A percentile compares a stretch with the other conserved stretches of the same genome.
These are phyloP conservation scores for Eleusine coracana DNA, from an alignment of 176 grass and related monocot genomes.

Conservation along the genomic window DNA sequence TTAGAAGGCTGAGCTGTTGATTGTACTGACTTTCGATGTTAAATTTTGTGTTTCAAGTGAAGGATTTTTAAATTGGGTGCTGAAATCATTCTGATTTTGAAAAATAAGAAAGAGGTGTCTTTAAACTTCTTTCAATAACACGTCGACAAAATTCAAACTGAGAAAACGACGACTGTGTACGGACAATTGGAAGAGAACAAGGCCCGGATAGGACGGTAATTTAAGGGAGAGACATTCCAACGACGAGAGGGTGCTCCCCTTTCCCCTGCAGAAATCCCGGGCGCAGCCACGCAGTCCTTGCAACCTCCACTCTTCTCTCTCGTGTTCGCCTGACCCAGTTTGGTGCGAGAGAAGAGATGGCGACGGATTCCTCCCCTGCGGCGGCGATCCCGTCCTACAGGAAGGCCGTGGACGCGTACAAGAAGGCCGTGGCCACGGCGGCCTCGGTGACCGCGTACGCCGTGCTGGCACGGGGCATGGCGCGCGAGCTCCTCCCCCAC, in stretches of 20 bases:
- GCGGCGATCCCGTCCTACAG: not conserved
- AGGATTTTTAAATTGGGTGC: no score
- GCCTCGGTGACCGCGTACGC: not conserved
- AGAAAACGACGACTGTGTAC: not conserved
- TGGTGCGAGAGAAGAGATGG: not conserved
- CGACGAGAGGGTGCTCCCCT: not conserved
- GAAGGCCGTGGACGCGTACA: not conserved
- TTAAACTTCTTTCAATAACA: no score
- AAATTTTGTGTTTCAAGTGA: no score
- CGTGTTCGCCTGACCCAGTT: not conserved
- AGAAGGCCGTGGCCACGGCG: not conserved
- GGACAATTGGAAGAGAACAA: not conserved
- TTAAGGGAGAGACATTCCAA: not conserved
- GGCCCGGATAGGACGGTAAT: not conserved
- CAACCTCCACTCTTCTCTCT: not conserved
- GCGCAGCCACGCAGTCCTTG: not conserved
- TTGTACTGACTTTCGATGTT: no score
- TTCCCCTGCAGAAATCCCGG: not conserved
- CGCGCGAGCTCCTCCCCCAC: not conserved
- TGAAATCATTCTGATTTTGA: no score
- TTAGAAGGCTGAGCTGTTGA: no score
- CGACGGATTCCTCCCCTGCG: not conserved
- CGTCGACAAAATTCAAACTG: not conserved
- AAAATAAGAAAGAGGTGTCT: no score
- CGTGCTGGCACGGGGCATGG: not conserved